Evolutionary conservation across 208 protist species (phyloP), one percentile per base, ranked within the genome.

Genomic region (Vickermania spadyakhi): DNA sequence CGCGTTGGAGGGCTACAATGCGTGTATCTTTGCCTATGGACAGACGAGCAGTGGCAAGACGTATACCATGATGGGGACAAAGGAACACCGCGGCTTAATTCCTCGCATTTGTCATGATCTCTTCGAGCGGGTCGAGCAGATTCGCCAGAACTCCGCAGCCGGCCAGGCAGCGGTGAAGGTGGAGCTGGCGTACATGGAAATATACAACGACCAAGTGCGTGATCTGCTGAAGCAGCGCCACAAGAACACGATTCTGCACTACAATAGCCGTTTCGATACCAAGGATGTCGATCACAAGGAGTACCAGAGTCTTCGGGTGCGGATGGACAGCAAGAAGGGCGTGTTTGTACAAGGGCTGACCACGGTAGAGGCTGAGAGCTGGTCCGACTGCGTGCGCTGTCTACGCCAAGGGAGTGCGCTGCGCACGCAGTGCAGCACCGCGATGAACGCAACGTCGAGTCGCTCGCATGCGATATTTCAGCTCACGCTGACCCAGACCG

Each of bases 381-480:
- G 79, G 62, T 70, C 64, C 25, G 77, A 90, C 54, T 95, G 93
- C 31, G 71, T 81, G 57, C 52, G 61, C 18, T 70, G 73, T 27
- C 66, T 97, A 18, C 69, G 84, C 22, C 62, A 72, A 28, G 95
- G 93, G 22, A 86, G 84, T 29, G 57, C 66, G 5, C 65, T 72
- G n/a, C 78, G 91, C 36, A 82, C 77, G 41, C 77, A 83, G 28
- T 61, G 59, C 52, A 81, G 68, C 64, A 98, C 94, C 0, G 64
- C 69, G 27, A 95, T 96, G 77, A 98, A 98, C 70, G 83, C 85
- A 0, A 77, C 69, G 27, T 94, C 81, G 21, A 94, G 79, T 52
- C 76, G 96, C 25, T 98, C 97, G 0, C 97, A 99, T 76, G 92
- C 93, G 29, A 97, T 98, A 50, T 98, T 98, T 56, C 71, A 93